Evolutionary conservation across 768 basidiomycete genomes (phyloP), one percentile per base, ranked within the genome.

Genomic region (Lactarius sanguifluus): DNA sequence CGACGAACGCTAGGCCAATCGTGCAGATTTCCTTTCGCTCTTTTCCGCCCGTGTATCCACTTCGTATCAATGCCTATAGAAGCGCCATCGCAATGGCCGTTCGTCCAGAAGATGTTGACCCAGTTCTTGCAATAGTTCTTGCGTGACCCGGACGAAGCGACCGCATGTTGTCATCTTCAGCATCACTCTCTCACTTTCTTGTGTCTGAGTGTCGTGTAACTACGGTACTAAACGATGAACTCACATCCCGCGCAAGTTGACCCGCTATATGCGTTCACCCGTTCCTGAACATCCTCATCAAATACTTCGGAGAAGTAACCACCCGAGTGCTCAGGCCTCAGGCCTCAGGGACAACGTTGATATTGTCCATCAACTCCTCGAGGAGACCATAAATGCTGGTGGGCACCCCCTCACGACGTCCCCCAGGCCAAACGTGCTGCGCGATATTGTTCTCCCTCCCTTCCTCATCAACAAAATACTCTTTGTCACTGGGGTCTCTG

Each of bases 391-490:
- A 30, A 95, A 96, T 73, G 87, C 94, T 12, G 91, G 92, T 13
- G 94, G 96, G 0, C 89, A 95, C 74, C 94, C 94, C 0, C 80
- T 95, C 50, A 97, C 95, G 7, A 98, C 94, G 5, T 92, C 92
- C 64, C 82, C n/a, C n/a, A n/a, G n/a, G n/a, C n/a, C 89, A 2
- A 96, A 92, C 72, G 88, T 92, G n/a, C 81, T 98, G 2, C 87
- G 92, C 32, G 96, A 98, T 72, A 96, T 98, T 68, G 93, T 98
- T 8, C 82, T 96, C 1, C 92, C 94, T 1, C 95, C 96, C 2
- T 91, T 94, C 0, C 84, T 97, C 36, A 82, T 96, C 4, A 69
- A 72, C 63, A 77, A 78, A 61, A 75, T 85, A 5, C 77, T 86
- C 16, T 5, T 2, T 2, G 84, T 81, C 1, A 81, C 84, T 5